Conservation (phyloP, 2,329 filamentous ascomycete species). For the Trichophaea hybrida region DNA sequence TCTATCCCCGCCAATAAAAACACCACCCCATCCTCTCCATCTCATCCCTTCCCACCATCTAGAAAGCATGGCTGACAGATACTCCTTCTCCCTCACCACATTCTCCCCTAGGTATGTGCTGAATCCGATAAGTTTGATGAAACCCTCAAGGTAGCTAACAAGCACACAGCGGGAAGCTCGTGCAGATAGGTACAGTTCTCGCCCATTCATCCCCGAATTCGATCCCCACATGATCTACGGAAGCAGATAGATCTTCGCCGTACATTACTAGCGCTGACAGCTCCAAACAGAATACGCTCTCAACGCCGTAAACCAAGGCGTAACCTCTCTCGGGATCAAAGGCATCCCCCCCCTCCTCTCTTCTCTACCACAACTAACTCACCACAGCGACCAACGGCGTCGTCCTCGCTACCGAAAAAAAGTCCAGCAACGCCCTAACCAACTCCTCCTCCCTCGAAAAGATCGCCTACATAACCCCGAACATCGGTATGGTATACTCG, state of each 20-base stretch:
- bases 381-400: slow-evolving; percentile 88
- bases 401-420: slow-evolving; percentile 97
- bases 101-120: slow-evolving; percentile 84
- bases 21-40: background rate
- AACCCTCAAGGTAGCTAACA: slow-evolving; percentile 18
- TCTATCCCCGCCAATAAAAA: background rate
- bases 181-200: slow-evolving; percentile 20
- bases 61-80: slow-evolving; percentile 78
- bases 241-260: background rate
- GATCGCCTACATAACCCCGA: slow-evolving; percentile 93
- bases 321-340: slow-evolving; percentile 97
- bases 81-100: slow-evolving; percentile 97
- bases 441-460: slow-evolving; percentile 91
- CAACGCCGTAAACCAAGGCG: slow-evolving; percentile 97
- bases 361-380: slow-evolving; percentile 11
- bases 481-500: slow-evolving; percentile 99
- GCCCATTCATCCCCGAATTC: background rate
- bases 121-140: slow-evolving; percentile 13
- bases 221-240: background rate
- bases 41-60: slow-evolving; percentile 8
- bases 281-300: slow-evolving; percentile 74
- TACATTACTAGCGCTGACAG: background rate
- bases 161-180: slow-evolving; percentile 26
- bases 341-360: slow-evolving; percentile 39
- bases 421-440: slow-evolving; percentile 93